These are phyloP conservation scores for Ceratocystis eucalypticola DNA, from an alignment of 2,329 filamentous ascomycete genomes.

Conservation along the genomic window DNA sequence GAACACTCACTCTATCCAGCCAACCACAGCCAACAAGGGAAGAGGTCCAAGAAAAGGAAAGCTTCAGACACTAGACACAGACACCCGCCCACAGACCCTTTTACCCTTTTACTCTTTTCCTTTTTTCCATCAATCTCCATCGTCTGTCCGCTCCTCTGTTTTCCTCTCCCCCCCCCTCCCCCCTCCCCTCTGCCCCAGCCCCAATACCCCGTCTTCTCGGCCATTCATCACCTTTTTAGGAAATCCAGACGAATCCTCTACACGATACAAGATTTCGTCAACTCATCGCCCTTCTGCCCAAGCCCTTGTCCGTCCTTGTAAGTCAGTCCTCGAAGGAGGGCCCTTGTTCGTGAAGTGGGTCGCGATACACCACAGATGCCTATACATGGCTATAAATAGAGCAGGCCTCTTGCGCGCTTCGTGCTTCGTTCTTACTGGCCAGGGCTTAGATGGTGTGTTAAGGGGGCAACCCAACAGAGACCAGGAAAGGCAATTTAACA, in stretches of 20 bases:
- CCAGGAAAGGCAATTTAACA: too few relatives aligned
- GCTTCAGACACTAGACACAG: not conserved
- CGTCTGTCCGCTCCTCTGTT: not conserved
- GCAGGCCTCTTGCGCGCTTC: not conserved
- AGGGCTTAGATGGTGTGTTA: not conserved
- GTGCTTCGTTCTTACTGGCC: not conserved
- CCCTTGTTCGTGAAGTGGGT: not conserved
- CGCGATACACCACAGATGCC: too few relatives aligned
- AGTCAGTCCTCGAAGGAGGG: not conserved
- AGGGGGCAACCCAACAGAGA: not conserved
- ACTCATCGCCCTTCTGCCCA: too few relatives aligned
- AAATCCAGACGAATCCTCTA: not conserved
- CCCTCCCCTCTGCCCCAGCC: not conserved
- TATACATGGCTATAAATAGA: not conserved
- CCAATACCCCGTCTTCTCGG: not conserved
- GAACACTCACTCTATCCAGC: too few relatives aligned
- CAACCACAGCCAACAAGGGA: not conserved
- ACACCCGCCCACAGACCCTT: constrained; percentile 5
- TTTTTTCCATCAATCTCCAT: not conserved
- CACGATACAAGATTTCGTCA: not conserved
- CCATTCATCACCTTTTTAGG: not conserved
- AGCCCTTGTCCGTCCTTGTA: not conserved
- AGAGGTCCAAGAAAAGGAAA: not conserved
- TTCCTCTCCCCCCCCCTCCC: not conserved
- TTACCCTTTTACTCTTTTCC: not conserved